Percentiles rank a stretch among this genome's conserved stretches.
These are phyloP conservation scores for Royoungia palumana DNA, from an alignment of 768 basidiomycete genomes.

Conservation along the genomic window DNA sequence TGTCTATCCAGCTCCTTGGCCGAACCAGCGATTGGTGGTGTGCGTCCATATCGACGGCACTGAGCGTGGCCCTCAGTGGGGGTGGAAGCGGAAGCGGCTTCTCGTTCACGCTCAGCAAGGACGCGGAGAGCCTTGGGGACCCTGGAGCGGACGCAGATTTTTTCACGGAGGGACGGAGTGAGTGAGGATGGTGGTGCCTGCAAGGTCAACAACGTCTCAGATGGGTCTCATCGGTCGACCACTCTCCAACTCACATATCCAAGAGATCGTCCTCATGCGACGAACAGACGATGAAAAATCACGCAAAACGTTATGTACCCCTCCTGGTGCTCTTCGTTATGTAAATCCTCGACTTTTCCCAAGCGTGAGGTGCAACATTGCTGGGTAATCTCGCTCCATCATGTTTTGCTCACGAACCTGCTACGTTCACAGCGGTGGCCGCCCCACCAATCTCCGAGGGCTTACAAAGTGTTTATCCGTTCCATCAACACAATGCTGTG, in stretches of 20 bases:
- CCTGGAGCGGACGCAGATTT: slow-evolving; percentile 27
- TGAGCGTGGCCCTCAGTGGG: slow-evolving; percentile 28
- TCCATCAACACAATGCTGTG: slow-evolving; percentile 12
- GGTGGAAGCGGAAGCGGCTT: slow-evolving; percentile 43
- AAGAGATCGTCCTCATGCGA: neutral
- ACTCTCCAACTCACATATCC: slow-evolving; percentile 22
- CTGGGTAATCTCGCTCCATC: too few species aligned
- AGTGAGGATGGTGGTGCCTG: slow-evolving; percentile 24
- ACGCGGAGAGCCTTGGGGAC: slow-evolving; percentile 15
- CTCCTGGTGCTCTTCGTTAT: slow-evolving; percentile 18
- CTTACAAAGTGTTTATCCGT: neutral
- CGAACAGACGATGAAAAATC: slow-evolving; percentile 3
- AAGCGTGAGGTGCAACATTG: slow-evolving; percentile 1
- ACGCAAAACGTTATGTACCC: slow-evolving; percentile 20
- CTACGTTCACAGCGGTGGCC: too few species aligned
- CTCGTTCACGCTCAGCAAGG: slow-evolving; percentile 23
- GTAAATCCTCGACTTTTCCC: slow-evolving; percentile 25
- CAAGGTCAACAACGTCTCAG: neutral
- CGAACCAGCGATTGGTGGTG: slow-evolving; percentile 19
- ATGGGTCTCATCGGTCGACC: too few species aligned
- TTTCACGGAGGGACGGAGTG: slow-evolving; percentile 22
- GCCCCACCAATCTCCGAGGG: too few species aligned
- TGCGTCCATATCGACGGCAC: slow-evolving; percentile 26
- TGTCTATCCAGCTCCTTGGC: slow-evolving; percentile 26
- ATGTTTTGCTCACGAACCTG: too few species aligned